phyloP scores from a whole-genome alignment of 352 stramenopile species.

The Phytophthora uliginosa region DNA sequence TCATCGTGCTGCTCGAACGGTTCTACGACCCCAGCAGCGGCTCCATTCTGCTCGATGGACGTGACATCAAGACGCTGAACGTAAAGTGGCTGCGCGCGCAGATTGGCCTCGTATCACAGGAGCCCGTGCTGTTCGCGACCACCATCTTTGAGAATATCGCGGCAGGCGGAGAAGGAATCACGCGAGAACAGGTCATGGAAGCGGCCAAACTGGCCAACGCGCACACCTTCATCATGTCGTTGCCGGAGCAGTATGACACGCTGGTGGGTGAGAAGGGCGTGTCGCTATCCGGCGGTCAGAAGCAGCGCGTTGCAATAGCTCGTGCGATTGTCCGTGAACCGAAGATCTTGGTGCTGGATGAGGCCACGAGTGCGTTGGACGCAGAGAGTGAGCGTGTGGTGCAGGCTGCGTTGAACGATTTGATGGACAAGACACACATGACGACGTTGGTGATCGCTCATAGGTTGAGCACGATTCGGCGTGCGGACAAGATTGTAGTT shows the following conservation, averaged over 20 bases:
- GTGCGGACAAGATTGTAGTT: conserved; percentile 60
- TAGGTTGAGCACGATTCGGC: conserved; percentile 52
- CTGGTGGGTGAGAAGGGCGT: conserved; percentile 64
- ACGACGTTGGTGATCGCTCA: conserved; percentile 59
- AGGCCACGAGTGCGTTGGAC: conserved; percentile 67
- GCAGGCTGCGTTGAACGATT: conserved; percentile 29
- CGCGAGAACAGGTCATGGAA: conserved; percentile 75
- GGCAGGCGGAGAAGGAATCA: conserved; percentile 67
- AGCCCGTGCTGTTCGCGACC: conserved; percentile 90
- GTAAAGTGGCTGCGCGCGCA: conserved; percentile 75
- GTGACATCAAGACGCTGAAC: conserved; percentile 81
- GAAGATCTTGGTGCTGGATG: conserved; percentile 68
- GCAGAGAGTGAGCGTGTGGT: conserved; percentile 44
- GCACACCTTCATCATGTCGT: conserved; percentile 73
- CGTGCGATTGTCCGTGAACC: conserved; percentile 57
- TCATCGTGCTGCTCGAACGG: conserved; percentile 75
- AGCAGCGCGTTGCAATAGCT: conserved; percentile 68
- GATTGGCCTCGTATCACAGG: conserved; percentile 84
- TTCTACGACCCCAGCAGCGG: conserved; percentile 94
- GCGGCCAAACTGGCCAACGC: conserved; percentile 53
- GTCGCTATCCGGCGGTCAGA: conserved; percentile 82
- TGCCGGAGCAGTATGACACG: conserved; percentile 80
- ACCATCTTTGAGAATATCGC: conserved; percentile 94
- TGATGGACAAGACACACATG: conserved; percentile 33
- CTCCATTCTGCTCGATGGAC: conserved; percentile 86